Conservation (phyloP, 2,329 filamentous ascomycete species). For the Epichloe sibirici region DNA sequence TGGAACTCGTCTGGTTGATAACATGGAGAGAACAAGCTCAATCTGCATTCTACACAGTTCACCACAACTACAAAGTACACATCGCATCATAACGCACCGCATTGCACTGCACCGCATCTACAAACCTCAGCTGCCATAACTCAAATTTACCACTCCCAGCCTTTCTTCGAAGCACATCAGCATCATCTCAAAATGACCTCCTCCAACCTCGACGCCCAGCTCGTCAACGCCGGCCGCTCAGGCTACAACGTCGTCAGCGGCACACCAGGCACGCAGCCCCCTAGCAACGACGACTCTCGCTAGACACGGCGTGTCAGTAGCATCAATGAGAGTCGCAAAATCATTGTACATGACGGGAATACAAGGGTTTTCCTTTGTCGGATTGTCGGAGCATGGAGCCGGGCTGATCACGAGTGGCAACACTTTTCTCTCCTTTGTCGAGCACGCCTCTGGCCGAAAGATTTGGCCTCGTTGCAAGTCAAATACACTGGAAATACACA, state of each 20-base stretch:
- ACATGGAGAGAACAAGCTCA: too few species aligned
- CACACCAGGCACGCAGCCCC: conserved; percentile 12
- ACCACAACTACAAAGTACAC: too few species aligned
- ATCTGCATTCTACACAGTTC: too few species aligned
- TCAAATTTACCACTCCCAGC: too few species aligned
- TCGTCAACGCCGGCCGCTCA: conserved; percentile 28
- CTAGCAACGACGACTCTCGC: conserved; percentile 1
- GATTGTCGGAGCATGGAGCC: background rate
- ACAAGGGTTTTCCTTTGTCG: background rate
- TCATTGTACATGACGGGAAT: too few species aligned
- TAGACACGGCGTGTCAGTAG: conserved; percentile 5
- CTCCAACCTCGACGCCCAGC: conserved; percentile 15
- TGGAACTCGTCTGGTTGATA: too few species aligned
- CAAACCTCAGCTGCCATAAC: too few species aligned
- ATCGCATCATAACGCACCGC: too few species aligned
- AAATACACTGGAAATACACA: background rate
- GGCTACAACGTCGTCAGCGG: conserved; percentile 29
- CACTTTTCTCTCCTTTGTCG: background rate
- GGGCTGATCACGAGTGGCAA: background rate
- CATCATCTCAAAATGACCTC: conserved; percentile 6
- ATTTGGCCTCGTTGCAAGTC: background rate
- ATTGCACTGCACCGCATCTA: too few species aligned
- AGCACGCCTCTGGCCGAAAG: background rate
- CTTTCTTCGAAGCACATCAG: too few species aligned
- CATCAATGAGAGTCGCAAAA: too few species aligned